Conservation (phyloP, 1,139 yeast genomes). For the Magnusiomyces paraingens region DNA sequence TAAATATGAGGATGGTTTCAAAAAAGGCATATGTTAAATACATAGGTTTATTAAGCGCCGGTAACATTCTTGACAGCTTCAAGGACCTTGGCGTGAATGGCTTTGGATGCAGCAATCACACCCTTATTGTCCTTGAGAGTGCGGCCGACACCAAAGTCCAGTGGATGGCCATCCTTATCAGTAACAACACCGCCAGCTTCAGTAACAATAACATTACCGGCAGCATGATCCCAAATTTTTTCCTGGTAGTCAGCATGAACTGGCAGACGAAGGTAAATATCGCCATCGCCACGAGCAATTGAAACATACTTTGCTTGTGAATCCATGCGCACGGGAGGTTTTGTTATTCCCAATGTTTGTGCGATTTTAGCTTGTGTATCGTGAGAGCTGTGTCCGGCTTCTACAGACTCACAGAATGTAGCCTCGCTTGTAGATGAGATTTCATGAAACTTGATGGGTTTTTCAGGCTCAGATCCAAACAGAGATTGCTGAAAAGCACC, state of each 20-base stretch:
- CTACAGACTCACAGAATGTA: conserved; percentile 92
- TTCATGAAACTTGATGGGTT: conserved; percentile 30
- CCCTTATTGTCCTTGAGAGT: conserved; percentile 70
- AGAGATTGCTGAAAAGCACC: conserved; percentile 52
- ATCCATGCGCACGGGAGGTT: conserved; percentile 52
- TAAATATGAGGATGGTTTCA: too few relatives aligned
- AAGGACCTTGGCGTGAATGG: conserved; percentile 57
- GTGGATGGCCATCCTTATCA: conserved; percentile 63
- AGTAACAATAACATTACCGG: conserved; percentile 76
- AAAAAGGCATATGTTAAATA: too few relatives aligned
- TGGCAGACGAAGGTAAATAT: conserved; percentile 84
- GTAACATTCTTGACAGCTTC: conserved; percentile 44
- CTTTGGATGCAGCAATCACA: conserved; percentile 76
- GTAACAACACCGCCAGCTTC: conserved; percentile 93
- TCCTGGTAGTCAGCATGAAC: conserved; percentile 70
- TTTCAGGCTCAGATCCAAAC: conserved; percentile 13
- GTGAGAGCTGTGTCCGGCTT: conserved; percentile 90
- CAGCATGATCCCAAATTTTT: conserved; percentile 99
- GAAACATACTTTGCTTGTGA: conserved; percentile 96
- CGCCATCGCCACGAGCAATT: conserved; percentile 86
- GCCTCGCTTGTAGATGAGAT: conserved; percentile 38
- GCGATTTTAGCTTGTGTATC: conserved; percentile 80
- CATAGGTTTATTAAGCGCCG: not conserved
- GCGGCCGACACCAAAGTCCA: conserved; percentile 87
- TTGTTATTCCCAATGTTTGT: conserved; percentile 54